Conservation (phyloP, 495 filamentous ascomycete genomes). For the Aspergillus kassunensis region DNA sequence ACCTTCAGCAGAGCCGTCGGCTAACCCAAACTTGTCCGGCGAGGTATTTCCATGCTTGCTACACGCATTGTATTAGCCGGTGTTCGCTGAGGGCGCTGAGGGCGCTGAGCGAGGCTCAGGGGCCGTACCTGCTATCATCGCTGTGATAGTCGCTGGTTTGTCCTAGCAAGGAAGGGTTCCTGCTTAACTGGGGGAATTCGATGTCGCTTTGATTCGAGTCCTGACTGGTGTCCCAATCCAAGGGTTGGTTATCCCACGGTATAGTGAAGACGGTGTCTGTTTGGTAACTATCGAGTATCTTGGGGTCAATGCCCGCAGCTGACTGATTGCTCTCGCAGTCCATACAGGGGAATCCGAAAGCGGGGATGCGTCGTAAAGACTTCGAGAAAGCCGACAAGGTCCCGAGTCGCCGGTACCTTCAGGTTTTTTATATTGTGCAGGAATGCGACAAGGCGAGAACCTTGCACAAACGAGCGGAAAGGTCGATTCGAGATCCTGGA, state of each 20-base stretch:
- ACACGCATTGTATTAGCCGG: slow-evolving; percentile 11
- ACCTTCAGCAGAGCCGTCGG: slow-evolving; percentile 31
- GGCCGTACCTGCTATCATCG: slow-evolving; percentile 28
- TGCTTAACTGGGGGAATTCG: slow-evolving; percentile 35
- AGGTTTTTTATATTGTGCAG: slow-evolving; percentile 2
- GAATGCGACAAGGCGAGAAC: slow-evolving; percentile 4
- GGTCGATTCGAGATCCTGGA: not conserved
- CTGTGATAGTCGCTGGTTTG: slow-evolving; percentile 23
- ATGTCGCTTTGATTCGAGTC: slow-evolving; percentile 42
- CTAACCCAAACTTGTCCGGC: slow-evolving; percentile 31
- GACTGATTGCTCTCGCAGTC: slow-evolving; percentile 41
- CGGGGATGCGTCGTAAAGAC: slow-evolving; percentile 7
- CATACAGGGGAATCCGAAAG: slow-evolving; percentile 35
- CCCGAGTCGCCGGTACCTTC: slow-evolving; percentile 9
- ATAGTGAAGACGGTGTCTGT: slow-evolving; percentile 36
- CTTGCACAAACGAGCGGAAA: slow-evolving; percentile 1
- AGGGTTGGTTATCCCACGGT: slow-evolving; percentile 41
- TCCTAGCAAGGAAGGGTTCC: slow-evolving; percentile 22
- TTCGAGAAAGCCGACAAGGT: slow-evolving; percentile 19
- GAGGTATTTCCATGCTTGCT: slow-evolving; percentile 28
- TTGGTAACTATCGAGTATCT: slow-evolving; percentile 46
- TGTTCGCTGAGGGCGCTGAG: slow-evolving; percentile 15
- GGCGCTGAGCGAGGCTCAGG: too few species aligned
- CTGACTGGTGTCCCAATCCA: slow-evolving; percentile 44
- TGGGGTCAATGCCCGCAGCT: slow-evolving; percentile 48